Base-by-base conservation (phyloP, 192 early-diverging fungal genomes). In the Linnemannia hyalina region DNA sequence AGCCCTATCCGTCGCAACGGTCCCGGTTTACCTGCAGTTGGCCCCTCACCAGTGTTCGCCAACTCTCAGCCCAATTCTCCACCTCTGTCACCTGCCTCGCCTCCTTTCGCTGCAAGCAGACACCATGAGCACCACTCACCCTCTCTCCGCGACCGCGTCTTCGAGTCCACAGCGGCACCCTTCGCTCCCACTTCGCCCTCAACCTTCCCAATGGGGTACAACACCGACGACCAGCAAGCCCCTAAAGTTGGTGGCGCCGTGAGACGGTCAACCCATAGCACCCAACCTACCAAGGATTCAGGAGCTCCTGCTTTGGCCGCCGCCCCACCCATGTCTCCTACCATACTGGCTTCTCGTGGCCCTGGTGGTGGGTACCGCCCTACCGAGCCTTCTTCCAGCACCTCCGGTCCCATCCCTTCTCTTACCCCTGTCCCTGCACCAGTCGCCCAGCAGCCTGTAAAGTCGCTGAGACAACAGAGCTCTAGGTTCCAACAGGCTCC, bases 361-460 rank as follows among this genome's bases (percentile, higher is more conserved):
- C 52, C 74, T 16, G 77, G 82, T 71, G 82, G 82, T 23, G 82
- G 82, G 40, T 84, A 84, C 22, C 82, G 52, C 5, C 32, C 44
- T 8, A 3, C 35, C 6, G 74, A 75, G 32, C 52, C 54, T 35
- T 22, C 49, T 52, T 18, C 49, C 16, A 55, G 18, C 18, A 22
- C 18, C 10, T 38, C 54, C 2, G 29, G 16, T 18, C 20, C 52
- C 6, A 52, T 42, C 0, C 15, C 72, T 11, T 6, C 80, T 32
- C 15, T 29, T 68, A 46, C 49, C 4, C 23, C 78, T 73, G 42
- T 35, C 4, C 16, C 20, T 35, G 26, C 40, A n/a, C 23, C 47
- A 71, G 36, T 22, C 3, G 7, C 52, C 29, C 52, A 75, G 54
- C 54, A 54, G 57, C 57, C 75, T 36, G 0, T 20, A 16, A 73